A percentile compares a stretch with the other conserved stretches of the same genome.
phyloP scores from a whole-genome alignment of 768 basidiomycete genomes.

The Lentinula raphanica region DNA sequence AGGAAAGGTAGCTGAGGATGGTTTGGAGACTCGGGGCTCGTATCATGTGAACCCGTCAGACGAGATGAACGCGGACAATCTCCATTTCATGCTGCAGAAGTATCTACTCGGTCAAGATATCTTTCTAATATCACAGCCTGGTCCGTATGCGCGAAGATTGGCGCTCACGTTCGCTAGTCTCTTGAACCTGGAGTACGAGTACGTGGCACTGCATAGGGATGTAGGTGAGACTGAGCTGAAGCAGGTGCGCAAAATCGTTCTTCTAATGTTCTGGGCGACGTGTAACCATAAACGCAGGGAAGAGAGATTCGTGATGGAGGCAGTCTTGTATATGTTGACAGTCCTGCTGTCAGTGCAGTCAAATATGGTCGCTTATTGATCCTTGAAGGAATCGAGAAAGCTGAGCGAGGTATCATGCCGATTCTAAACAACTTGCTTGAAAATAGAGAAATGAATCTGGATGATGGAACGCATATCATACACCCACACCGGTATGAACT shows the following conservation, averaged over 20 bases:
- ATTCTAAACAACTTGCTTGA: constrained; percentile 64
- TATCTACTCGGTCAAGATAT: constrained; percentile 63
- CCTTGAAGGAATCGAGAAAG: constrained; percentile 67
- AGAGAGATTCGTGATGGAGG: constrained; percentile 59
- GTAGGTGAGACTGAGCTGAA: constrained; percentile 69
- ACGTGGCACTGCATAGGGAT: constrained; percentile 61
- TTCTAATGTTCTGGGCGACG: too few species aligned
- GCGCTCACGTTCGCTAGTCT: constrained; percentile 28
- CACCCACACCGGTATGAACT: constrained; percentile 56
- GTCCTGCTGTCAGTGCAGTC: constrained; percentile 59
- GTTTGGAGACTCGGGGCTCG: not conserved
- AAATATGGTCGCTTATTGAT: constrained; percentile 63
- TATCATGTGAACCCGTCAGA: constrained; percentile 47
- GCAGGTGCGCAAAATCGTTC: constrained; percentile 46
- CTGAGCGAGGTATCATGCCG: constrained; percentile 57
- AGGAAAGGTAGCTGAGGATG: not conserved
- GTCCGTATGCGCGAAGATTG: constrained; percentile 27
- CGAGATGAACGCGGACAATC: constrained; percentile 47
- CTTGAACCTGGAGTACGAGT: constrained; percentile 66
- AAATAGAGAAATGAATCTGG: constrained; percentile 71
- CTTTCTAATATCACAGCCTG: constrained; percentile 62
- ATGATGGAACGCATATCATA: constrained; percentile 66
- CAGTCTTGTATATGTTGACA: constrained; percentile 62
- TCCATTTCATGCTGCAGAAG: constrained; percentile 66
- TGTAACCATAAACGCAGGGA: constrained; percentile 32